Evolutionary conservation across 306 rosid genomes (phyloP), one percentile per base, ranked within the genome.

Genomic region (Quercus gilva): DNA sequence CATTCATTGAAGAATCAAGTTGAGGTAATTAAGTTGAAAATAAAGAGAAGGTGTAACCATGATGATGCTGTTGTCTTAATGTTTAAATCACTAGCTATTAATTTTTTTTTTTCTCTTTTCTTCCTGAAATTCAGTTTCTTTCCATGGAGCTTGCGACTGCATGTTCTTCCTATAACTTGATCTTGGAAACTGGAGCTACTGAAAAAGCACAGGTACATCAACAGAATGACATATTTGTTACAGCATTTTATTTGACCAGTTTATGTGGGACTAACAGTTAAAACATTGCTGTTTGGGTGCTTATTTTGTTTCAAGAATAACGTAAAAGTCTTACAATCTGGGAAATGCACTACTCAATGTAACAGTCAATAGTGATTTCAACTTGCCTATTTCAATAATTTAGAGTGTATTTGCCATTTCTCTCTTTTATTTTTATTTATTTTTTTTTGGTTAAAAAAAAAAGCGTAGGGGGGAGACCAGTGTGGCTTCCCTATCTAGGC

Each of bases 81-180:
- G 20, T 33, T 45, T 67, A 67, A 23, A 13, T 45, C 35, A 17
- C 55, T 69, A 35, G 29, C 52, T 35, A 37, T 37, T 37, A 37
- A 45, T 9, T 57, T 20, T 14, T 52, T 71, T 20, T 5, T 29
- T 60, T 74, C 33, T 53, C 56, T 26, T 49, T 26, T 25, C 15
- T 28, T 17, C 61, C 59, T 29, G 56, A 56, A 82, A 74, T 67
- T 78, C 82, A 83, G 86, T 83, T 83, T 83, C 86, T 83, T 15
- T 83, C 86, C 51, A 78, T 59, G 86, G 86, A 83, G 86, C 79
- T 83, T 68, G 79, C 69, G 59, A 72, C 79, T 58, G 82, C 86
- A 73, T 78, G 86, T 51, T 78, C 86, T 73, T 82, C 85, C 15
- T 45, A 76, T 78, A 25, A 41, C 19, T 31, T 73, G 49, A 63